Conservation (phyloP, 495 filamentous ascomycete genomes). For the Hypoxylon subgilvum region DNA sequence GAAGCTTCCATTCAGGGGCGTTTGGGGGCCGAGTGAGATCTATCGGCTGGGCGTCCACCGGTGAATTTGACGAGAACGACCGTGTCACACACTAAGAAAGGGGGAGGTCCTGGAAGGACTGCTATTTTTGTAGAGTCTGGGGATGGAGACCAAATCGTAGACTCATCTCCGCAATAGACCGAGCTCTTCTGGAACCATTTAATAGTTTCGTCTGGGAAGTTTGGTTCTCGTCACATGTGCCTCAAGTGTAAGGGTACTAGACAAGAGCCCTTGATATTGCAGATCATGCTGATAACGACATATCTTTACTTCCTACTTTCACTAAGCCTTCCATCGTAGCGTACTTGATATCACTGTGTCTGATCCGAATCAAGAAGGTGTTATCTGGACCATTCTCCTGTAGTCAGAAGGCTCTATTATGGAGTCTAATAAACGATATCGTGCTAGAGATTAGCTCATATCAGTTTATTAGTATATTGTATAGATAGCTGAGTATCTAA, state of each 20-base stretch:
- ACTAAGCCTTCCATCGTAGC: neutral
- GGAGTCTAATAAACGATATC: too few species aligned
- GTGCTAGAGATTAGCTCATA: too few species aligned
- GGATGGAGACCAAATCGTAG: too few species aligned
- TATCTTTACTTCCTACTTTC: neutral
- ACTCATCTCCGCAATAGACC: conserved; percentile 5
- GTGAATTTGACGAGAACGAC: conserved; percentile 8
- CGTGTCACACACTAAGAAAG: neutral
- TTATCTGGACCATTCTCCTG: neutral
- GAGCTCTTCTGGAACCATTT: neutral
- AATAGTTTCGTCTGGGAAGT: conserved; percentile 5
- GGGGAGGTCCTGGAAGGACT: conserved; percentile 11
- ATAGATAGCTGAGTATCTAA: too few species aligned
- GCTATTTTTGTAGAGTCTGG: conserved; percentile 6
- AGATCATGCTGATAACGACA: neutral
- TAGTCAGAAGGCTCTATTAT: too few species aligned
- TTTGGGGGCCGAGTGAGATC: neutral
- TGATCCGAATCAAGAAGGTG: neutral
- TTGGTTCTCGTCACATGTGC: too few species aligned
- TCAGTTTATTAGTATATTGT: too few species aligned
- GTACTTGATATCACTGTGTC: neutral
- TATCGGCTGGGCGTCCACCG: neutral
- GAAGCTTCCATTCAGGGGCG: neutral
- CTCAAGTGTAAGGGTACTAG: neutral
- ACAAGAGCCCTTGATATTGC: neutral